Evolutionary conservation across 192 early-diverging fungal species (phyloP), one percentile per base, ranked within the genome.

Genomic region (Dissophora ornata): DNA sequence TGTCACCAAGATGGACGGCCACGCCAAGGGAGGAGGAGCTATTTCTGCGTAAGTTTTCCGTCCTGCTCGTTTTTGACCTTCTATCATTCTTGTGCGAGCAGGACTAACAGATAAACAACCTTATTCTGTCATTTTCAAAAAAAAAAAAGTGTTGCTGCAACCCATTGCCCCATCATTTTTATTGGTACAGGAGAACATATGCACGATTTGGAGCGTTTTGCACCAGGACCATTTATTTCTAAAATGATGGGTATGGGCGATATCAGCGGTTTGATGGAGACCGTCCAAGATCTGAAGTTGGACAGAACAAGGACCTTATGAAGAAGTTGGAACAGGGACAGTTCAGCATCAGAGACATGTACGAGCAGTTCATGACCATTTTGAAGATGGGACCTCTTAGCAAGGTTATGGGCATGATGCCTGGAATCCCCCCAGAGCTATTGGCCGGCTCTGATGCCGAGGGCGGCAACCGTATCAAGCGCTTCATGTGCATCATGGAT

Each of bases 1-100:
- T 68, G 95, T 98, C 32, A 98, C 97, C 47, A 98, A 98, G 83
- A 95, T 98, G 93, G 97, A 98, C 79, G 97, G 97, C 19, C 97
- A 98, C 61, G 97, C 97, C 21, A 98, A 97, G 81, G 97, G 97
- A 77, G 97, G 97, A 79, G 97, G 97, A 84, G 97, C 97, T 25
- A 98, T 98, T 44, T 97, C 95, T 34, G 97, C 97, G 75, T 86
- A 84, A 69, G 85, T 79, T n/a, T 45, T 45, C 4, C 44, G 15
- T 45, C 44, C 7, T 38, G 36, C 36, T 5, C 36, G 12, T 38
- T n/a, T n/a, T n/a, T n/a, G n/a, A n/a, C n/a, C n/a, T n/a, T n/a
- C n/a, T n/a, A n/a, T n/a, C n/a, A n/a, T n/a, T n/a, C n/a, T n/a
- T n/a, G n/a, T n/a, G n/a, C n/a, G n/a, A n/a, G n/a, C n/a, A n/a